Conservation (phyloP, 306 rosid genomes). For the Macrotyloma uniflorum region DNA sequence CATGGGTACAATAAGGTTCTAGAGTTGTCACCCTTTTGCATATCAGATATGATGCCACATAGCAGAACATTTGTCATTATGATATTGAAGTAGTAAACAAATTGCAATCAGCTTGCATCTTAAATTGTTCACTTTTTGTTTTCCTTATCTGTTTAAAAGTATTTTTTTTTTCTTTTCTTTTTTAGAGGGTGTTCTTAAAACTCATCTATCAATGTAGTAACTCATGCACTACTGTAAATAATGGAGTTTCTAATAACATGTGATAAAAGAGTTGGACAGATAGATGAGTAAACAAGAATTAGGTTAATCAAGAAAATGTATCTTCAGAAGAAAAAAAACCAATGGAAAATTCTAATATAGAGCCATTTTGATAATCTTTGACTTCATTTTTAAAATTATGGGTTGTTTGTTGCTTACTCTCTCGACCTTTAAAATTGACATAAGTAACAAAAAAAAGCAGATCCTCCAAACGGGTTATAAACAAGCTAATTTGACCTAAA, state of each 20-base stretch:
- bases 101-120: slow-evolving; percentile 19
- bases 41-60: slow-evolving; percentile 41
- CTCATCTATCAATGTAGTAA: background rate
- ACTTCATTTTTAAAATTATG: too few species aligned
- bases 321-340: background rate
- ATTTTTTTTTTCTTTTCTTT: background rate
- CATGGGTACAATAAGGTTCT: background rate
- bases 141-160: background rate
- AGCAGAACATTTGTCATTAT: slow-evolving; percentile 48
- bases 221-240: background rate
- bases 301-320: background rate
- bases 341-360: background rate
- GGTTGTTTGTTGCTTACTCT: too few species aligned
- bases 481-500: too few species aligned
- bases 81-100: slow-evolving; percentile 30
- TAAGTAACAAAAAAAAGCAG: too few species aligned
- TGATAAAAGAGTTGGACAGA: background rate
- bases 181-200: background rate
- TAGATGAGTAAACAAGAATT: background rate
- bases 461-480: too few species aligned
- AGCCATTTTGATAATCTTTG: background rate
- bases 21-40: slow-evolving; percentile 31
- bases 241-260: background rate
- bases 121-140: background rate
- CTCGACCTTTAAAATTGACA: too few species aligned